Conservation (phyloP, 306 rosid species). For the Comarum palustre region DNA sequence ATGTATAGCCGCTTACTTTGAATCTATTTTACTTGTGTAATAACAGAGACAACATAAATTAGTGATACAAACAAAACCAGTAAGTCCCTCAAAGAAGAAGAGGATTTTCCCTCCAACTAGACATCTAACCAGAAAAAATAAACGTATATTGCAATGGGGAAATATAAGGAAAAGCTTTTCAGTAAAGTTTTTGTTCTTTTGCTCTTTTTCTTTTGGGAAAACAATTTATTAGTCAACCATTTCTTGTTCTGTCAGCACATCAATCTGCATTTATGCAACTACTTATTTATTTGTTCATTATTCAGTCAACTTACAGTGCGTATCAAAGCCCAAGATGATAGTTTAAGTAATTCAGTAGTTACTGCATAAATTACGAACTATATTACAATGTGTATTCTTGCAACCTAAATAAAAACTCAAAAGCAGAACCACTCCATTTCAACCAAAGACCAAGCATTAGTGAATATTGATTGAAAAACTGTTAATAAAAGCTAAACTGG, state of each 20-base stretch:
- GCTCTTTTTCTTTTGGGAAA: background rate
- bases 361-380: background rate
- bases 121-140: background rate
- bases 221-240: background rate
- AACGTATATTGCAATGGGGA: background rate
- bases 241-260: background rate
- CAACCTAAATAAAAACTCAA: background rate
- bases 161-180: background rate
- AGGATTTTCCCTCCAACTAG: background rate
- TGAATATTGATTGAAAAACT: background rate
- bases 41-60: background rate
- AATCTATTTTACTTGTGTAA: background rate
- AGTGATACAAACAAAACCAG: background rate
- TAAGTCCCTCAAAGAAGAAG: background rate
- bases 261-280: background rate
- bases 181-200: background rate
- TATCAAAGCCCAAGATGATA: background rate
- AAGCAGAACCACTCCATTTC: background rate
- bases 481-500: conserved; percentile 8
- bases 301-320: background rate
- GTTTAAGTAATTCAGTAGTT: conserved; percentile 1
- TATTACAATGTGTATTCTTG: background rate
- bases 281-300: background rate
- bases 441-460: background rate
- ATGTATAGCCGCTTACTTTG: background rate